Evolutionary conservation across 805 yeast genomes (phyloP).

Genomic region (Candida peoriensis): DNA sequence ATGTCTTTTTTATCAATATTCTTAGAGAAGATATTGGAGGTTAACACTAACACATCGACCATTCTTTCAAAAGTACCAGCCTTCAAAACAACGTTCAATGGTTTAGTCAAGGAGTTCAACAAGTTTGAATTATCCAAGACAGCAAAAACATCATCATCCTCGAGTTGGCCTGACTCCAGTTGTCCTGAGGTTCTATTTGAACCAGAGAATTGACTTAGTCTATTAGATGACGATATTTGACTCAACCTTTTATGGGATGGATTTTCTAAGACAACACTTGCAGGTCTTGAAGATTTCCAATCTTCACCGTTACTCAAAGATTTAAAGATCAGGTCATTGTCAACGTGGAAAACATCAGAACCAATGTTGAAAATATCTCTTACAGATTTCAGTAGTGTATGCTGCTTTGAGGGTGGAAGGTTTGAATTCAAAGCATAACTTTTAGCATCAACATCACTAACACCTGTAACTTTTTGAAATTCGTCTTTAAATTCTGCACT

Average conservation of each 20-base stretch:
- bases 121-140: slow-evolving; percentile 24
- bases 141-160: slow-evolving; percentile 28
- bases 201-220: slow-evolving; percentile 15
- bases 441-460: slow-evolving; percentile 38
- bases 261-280: slow-evolving; percentile 43
- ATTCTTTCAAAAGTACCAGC: slow-evolving; percentile 73
- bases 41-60: slow-evolving; percentile 74
- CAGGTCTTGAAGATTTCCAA: slow-evolving; percentile 34
- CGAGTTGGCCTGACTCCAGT: slow-evolving; percentile 27
- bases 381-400: slow-evolving; percentile 47
- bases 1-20: slow-evolving; percentile 39
- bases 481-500: slow-evolving; percentile 1
- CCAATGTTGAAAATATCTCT: slow-evolving; percentile 63
- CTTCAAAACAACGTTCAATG: slow-evolving; percentile 45
- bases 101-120: slow-evolving; percentile 24
- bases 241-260: slow-evolving; percentile 37
- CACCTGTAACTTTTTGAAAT: slow-evolving; percentile 37
- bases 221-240: slow-evolving; percentile 28
- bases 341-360: slow-evolving; percentile 49
- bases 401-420: slow-evolving; percentile 31
- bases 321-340: slow-evolving; percentile 55
- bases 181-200: slow-evolving; percentile 20
- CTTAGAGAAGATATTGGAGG: slow-evolving; percentile 53
- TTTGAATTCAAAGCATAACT: slow-evolving; percentile 18
- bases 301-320: slow-evolving; percentile 35